phyloP scores from a whole-genome alignment of 768 basidiomycete genomes.

The Amanita rubescens region DNA sequence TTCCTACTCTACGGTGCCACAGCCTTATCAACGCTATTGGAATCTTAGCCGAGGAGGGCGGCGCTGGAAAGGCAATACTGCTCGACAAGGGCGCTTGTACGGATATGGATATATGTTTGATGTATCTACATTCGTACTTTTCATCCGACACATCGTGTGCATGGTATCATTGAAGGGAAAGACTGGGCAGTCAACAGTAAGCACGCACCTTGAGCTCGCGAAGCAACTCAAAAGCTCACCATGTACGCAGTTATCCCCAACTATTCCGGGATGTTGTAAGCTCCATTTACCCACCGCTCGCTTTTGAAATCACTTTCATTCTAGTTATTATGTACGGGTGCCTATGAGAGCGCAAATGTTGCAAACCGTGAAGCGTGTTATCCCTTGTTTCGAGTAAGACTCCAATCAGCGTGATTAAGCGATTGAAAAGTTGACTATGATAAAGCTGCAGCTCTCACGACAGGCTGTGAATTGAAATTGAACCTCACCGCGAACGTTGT shows the following conservation, averaged over 20 bases:
- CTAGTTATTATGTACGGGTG: conserved; percentile 67
- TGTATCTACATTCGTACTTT: too few relatives aligned
- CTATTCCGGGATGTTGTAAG: too few relatives aligned
- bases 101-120: too few relatives aligned
- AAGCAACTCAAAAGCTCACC: background rate
- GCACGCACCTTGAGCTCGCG: conserved; percentile 15
- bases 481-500: too few relatives aligned
- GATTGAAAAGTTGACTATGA: background rate
- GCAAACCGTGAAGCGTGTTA: conserved; percentile 50
- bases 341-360: conserved; percentile 56
- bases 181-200: conserved; percentile 71
- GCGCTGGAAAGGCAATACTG: too few relatives aligned
- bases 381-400: conserved; percentile 64
- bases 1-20: too few relatives aligned
- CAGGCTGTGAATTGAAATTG: conserved; percentile 50
- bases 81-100: too few relatives aligned
- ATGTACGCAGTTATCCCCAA: conserved; percentile 66
- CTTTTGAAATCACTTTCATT: background rate
- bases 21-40: too few relatives aligned
- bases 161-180: conserved; percentile 63
- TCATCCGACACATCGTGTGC: too few relatives aligned
- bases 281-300: conserved; percentile 45
- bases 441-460: conserved; percentile 63
- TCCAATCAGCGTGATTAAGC: too few relatives aligned
- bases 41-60: too few relatives aligned